These are phyloP conservation scores for Puya raimondii DNA, from an alignment of 176 grass and related monocot genomes.

Conservation along the genomic window DNA sequence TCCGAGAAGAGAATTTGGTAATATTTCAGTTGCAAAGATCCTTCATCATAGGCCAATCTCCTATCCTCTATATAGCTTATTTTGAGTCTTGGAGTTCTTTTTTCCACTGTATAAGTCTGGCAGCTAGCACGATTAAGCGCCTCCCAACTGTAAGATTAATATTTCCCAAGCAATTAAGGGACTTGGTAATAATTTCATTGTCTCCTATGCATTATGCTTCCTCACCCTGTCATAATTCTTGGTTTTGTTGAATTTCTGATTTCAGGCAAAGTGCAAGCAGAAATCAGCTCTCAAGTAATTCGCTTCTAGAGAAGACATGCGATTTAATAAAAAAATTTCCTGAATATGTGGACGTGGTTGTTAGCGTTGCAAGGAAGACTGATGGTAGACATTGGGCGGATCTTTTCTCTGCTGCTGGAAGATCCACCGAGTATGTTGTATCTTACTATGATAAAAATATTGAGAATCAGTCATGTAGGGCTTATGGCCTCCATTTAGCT, in stretches of 20 bases:
- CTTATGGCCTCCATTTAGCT: too few species aligned
- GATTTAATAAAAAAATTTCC: slow-evolving; percentile 79
- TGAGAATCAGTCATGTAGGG: too few species aligned
- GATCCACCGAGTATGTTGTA: slow-evolving; percentile 59
- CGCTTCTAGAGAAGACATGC: slow-evolving; percentile 91
- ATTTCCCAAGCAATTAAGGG: too few species aligned
- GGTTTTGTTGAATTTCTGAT: slow-evolving; percentile 13
- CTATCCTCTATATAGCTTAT: not conserved
- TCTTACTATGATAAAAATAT: not conserved
- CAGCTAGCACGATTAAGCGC: too few species aligned
- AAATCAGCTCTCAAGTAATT: slow-evolving; percentile 56
- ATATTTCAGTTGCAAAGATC: too few species aligned
- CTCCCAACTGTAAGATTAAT: too few species aligned
- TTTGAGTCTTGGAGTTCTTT: not conserved
- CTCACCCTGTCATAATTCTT: not conserved
- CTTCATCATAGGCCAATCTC: not conserved
- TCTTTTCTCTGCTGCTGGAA: slow-evolving; percentile 87
- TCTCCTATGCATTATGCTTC: not conserved
- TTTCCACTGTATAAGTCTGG: not conserved
- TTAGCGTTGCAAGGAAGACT: slow-evolving; percentile 99
- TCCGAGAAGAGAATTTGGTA: too few species aligned
- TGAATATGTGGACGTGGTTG: slow-evolving; percentile 96
- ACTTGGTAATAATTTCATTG: too few species aligned
- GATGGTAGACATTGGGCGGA: slow-evolving; percentile 96
- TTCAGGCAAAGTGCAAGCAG: slow-evolving; percentile 74